Conservation (phyloP, 331 rosid genomes). For the Cydonia oblonga region DNA sequence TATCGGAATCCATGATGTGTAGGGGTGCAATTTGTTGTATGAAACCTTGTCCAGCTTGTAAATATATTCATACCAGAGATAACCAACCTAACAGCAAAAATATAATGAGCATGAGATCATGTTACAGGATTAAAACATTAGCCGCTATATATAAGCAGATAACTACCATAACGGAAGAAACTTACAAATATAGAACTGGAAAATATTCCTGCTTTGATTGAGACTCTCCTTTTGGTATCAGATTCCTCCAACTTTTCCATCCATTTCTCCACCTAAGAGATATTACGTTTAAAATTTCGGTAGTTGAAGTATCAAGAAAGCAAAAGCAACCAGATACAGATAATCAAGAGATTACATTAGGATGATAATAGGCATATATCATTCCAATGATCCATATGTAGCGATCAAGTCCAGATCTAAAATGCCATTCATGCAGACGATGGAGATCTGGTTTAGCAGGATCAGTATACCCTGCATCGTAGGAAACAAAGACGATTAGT, state of each 20-base stretch:
- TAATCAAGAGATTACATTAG: conserved; percentile 52
- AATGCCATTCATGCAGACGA: conserved; percentile 92
- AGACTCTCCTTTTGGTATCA: conserved; percentile 64
- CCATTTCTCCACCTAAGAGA: conserved; percentile 86
- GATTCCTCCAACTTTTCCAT: conserved; percentile 94
- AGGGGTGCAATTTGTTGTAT: conserved; percentile 87
- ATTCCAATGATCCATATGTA: conserved; percentile 95
- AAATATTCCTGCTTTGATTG: conserved; percentile 70
- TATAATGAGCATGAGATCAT: conserved; percentile 12
- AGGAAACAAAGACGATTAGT: not conserved
- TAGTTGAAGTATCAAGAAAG: conserved; percentile 3
- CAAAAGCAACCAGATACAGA: conserved; percentile 13
- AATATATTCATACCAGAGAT: conserved; percentile 85
- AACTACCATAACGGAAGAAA: conserved; percentile 6
- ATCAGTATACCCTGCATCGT: conserved; percentile 70
- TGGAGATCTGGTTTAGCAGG: conserved; percentile 91
- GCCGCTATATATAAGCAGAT: conserved; percentile 14
- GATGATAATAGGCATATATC: conserved; percentile 93
- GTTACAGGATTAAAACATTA: not conserved
- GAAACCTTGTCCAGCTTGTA: conserved; percentile 94
- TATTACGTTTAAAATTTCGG: conserved; percentile 4
- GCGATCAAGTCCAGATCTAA: conserved; percentile 99
- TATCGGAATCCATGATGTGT: conserved; percentile 99
- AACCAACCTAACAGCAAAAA: conserved; percentile 58
- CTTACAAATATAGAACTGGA: conserved; percentile 60